Evolutionary conservation across 345 rosid species (phyloP).

Genomic region (Carallia pectinifolia): DNA sequence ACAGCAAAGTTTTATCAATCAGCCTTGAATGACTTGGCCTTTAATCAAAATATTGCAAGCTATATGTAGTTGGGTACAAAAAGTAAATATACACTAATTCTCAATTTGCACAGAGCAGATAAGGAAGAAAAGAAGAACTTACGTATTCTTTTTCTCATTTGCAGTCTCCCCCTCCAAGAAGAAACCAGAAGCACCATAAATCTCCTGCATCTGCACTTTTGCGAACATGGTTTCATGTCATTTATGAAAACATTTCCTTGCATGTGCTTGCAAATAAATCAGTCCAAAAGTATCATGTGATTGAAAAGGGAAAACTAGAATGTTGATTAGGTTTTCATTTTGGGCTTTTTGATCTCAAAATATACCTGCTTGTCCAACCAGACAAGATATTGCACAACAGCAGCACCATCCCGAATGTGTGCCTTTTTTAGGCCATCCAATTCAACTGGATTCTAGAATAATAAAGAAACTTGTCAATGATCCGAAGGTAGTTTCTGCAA

Average conservation of each 20-base stretch:
- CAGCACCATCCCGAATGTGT: constrained; percentile 96
- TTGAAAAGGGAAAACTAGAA: background rate
- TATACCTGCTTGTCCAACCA: constrained; percentile 89
- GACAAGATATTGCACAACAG: constrained; percentile 89
- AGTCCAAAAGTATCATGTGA: background rate
- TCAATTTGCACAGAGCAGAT: background rate
- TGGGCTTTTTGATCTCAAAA: constrained; percentile 2
- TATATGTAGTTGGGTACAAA: background rate
- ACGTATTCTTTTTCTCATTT: constrained; percentile 46
- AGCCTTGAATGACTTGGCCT: background rate
- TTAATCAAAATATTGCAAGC: background rate
- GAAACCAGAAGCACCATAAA: constrained; percentile 93
- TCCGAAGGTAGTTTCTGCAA: too few relatives aligned
- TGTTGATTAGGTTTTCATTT: background rate
- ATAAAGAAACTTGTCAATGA: constrained; percentile 5
- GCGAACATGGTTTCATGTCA: constrained; percentile 18
- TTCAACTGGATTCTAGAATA: constrained; percentile 75
- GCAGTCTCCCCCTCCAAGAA: constrained; percentile 58
- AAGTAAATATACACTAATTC: background rate
- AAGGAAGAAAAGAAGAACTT: constrained; percentile 18
- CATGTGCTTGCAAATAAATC: background rate
- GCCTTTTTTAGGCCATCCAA: constrained; percentile 82
- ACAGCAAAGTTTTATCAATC: background rate
- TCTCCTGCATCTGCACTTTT: constrained; percentile 73
- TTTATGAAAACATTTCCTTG: background rate